Percentiles rank a stretch among this genome's conserved stretches.
phyloP scores from a whole-genome alignment of 306 rosid species.

The Luffa aegyptiaca region DNA sequence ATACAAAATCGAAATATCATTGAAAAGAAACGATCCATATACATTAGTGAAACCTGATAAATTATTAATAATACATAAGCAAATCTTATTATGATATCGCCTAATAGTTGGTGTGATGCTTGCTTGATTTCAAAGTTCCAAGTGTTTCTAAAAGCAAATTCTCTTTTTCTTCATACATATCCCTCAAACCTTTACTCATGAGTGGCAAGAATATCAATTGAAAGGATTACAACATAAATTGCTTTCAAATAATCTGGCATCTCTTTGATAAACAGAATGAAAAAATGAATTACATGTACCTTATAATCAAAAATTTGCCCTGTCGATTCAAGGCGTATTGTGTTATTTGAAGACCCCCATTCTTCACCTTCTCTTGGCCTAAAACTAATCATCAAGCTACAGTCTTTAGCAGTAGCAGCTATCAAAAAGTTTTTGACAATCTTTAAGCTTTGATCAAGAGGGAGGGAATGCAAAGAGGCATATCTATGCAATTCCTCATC shows the following conservation, averaged over 20 bases:
- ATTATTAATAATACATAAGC: not conserved
- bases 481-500: constrained; percentile 30
- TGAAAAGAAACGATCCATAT: not conserved
- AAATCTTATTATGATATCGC: not conserved
- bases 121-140: not conserved
- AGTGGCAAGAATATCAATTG: not conserved
- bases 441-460: constrained; percentile 70
- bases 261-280: not conserved
- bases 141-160: not conserved
- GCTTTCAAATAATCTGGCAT: not conserved
- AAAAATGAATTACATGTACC: constrained; percentile 31
- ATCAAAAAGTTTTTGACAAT: constrained; percentile 64
- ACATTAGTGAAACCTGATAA: not conserved
- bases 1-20: not conserved
- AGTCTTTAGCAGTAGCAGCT: constrained; percentile 88
- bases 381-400: constrained; percentile 83
- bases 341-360: constrained; percentile 30
- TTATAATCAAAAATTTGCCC: constrained; percentile 66
- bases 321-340: constrained; percentile 45
- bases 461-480: constrained; percentile 60
- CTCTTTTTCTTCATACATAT: not conserved
- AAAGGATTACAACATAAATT: not conserved
- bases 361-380: constrained; percentile 42
- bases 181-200: not conserved
- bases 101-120: not conserved